These are phyloP conservation scores for Didymella glomerata DNA, from an alignment of 2,329 filamentous ascomycete genomes.

Conservation along the genomic window DNA sequence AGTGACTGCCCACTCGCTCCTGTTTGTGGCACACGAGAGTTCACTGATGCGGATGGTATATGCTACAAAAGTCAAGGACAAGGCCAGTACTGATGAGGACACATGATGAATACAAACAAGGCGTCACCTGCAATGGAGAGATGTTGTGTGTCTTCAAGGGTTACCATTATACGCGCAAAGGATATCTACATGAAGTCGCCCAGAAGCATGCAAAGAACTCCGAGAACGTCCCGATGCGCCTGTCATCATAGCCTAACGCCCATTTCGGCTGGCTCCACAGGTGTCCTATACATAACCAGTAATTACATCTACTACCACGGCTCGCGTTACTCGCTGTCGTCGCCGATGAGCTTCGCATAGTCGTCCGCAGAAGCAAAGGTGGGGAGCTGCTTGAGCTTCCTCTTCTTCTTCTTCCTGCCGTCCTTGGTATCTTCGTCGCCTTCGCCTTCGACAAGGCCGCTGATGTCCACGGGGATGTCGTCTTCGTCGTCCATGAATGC, in stretches of 20 bases:
- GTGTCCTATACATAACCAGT: constrained; percentile 17
- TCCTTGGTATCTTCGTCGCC: constrained; percentile 55
- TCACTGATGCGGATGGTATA: neutral
- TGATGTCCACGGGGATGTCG: constrained; percentile 61
- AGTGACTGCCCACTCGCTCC: no score
- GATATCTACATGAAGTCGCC: constrained; percentile 43
- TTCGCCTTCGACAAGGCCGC: constrained; percentile 53
- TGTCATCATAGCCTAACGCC: constrained; percentile 26
- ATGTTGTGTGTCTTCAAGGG: constrained; percentile 13
- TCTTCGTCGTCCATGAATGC: constrained; percentile 65
- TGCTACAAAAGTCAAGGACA: neutral
- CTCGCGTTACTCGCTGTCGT: constrained; percentile 47
- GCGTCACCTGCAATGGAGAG: neutral
- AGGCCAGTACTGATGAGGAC: neutral
- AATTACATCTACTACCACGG: constrained; percentile 16
- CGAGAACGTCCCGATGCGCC: constrained; percentile 21
- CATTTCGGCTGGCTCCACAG: constrained; percentile 22
- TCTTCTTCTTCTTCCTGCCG: constrained; percentile 70
- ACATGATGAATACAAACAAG: neutral
- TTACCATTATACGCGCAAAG: constrained; percentile 40
- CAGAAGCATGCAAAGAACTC: constrained; percentile 22
- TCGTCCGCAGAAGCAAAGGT: constrained; percentile 94
- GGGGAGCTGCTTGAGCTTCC: constrained; percentile 86
- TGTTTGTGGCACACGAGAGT: neutral
- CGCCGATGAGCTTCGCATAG: constrained; percentile 83